Percentiles rank a stretch among this genome's conserved stretches.
Evolutionary conservation across 768 basidiomycete genomes (phyloP).

Genomic region (Dacryopinax primogenitus): DNA sequence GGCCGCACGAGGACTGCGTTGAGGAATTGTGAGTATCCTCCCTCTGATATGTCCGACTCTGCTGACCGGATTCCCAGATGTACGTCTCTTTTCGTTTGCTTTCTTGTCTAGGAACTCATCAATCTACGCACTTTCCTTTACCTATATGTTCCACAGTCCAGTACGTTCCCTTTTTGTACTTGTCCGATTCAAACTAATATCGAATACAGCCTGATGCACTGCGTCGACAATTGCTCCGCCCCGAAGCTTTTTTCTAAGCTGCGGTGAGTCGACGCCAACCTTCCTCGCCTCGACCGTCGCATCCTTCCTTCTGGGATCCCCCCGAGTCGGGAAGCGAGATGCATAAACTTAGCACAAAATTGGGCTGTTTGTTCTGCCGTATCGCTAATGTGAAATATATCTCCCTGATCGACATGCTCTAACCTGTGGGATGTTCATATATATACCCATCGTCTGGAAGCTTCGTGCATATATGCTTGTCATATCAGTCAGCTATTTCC

Average conservation of each 20-base stretch:
- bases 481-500: too few relatives aligned
- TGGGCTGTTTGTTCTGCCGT: not conserved
- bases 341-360: not conserved
- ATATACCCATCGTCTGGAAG: too few relatives aligned
- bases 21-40: constrained; percentile 66
- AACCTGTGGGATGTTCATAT: too few relatives aligned
- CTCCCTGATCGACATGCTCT: not conserved
- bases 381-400: constrained; percentile 8
- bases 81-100: constrained; percentile 15
- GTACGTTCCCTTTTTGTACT: constrained; percentile 33
- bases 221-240: constrained; percentile 59
- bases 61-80: constrained; percentile 18
- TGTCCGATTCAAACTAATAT: constrained; percentile 13
- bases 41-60: constrained; percentile 3
- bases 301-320: too few relatives aligned
- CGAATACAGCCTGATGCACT: constrained; percentile 70
- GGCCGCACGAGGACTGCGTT: constrained; percentile 83
- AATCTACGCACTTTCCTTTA: constrained; percentile 10
- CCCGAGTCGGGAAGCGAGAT: not conserved
- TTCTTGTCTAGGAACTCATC: not conserved
- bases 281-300: not conserved
- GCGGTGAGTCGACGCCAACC: constrained; percentile 17
- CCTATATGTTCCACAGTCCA: constrained; percentile 40
- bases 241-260: constrained; percentile 77
- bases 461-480: not conserved